phyloP scores from a whole-genome alignment of 805 yeast species.

The Spathaspora gorwiae region DNA sequence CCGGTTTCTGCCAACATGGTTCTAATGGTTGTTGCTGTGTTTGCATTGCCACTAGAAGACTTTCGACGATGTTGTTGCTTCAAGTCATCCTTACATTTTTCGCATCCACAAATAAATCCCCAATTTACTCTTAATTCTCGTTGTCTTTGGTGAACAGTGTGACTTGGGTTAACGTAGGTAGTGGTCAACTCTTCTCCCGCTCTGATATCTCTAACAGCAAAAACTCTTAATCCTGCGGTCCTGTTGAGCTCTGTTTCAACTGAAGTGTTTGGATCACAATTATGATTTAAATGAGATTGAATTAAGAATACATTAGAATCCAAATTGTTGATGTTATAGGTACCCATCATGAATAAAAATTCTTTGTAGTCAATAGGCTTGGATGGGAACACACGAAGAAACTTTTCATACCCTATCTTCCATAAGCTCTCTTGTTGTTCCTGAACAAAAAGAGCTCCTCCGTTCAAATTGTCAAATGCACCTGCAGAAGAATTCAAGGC shows the following conservation, averaged over 20 bases:
- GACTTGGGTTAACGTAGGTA: slow-evolving; percentile 65
- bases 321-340: slow-evolving; percentile 69
- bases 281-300: slow-evolving; percentile 73
- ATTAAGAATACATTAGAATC: slow-evolving; percentile 57
- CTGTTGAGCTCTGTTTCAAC: slow-evolving; percentile 41
- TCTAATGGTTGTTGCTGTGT: slow-evolving; percentile 34
- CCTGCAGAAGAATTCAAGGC: slow-evolving; percentile 54
- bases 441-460: slow-evolving; percentile 50
- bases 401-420: slow-evolving; percentile 51
- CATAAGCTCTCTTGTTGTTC: slow-evolving; percentile 58
- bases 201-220: slow-evolving; percentile 53
- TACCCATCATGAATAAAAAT: slow-evolving; percentile 60
- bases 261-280: slow-evolving; percentile 67
- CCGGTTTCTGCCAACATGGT: slow-evolving; percentile 42
- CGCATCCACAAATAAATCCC: slow-evolving; percentile 74
- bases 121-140: slow-evolving; percentile 65
- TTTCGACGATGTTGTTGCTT: slow-evolving; percentile 42
- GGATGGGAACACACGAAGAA: slow-evolving; percentile 46
- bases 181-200: slow-evolving; percentile 67
- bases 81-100: slow-evolving; percentile 57
- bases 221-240: slow-evolving; percentile 54
- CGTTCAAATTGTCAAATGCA: slow-evolving; percentile 47
- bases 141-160: slow-evolving; percentile 58
- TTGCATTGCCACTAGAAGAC: slow-evolving; percentile 26
- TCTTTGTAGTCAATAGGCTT: slow-evolving; percentile 42